Evolutionary conservation across 148 eudicot species (phyloP).

Genomic region (Rhododendron kiyosumense): DNA sequence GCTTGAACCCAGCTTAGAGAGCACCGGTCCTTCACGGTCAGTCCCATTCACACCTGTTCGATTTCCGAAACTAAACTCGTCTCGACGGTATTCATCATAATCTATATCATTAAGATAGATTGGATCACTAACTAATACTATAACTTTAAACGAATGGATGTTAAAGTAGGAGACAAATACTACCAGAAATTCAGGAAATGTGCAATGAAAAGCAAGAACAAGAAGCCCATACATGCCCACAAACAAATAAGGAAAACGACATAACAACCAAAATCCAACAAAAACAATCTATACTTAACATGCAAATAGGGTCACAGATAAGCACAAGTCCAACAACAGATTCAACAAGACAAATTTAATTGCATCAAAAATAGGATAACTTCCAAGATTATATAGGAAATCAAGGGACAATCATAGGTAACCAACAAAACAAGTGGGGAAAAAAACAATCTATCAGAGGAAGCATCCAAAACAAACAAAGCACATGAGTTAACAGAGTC

Average conservation of each 20-base stretch:
- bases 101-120: conserved; percentile 27
- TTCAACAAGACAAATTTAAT: conserved; percentile 17
- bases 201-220: neutral
- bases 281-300: neutral
- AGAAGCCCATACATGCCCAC: neutral
- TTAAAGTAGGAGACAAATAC: conserved; percentile 21
- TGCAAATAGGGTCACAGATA: neutral
- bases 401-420: conserved; percentile 1
- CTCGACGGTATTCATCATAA: conserved; percentile 74
- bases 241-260: neutral
- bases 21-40: conserved; percentile 53
- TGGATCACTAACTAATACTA: neutral
- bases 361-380: neutral
- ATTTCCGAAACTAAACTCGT: conserved; percentile 74
- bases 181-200: conserved; percentile 19
- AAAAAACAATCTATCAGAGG: neutral
- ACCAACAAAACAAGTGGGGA: neutral
- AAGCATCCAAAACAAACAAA: neutral
- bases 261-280: neutral
- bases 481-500: neutral
- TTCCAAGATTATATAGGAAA: neutral
- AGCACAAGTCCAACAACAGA: neutral
- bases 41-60: conserved; percentile 37
- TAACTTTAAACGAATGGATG: neutral
- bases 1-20: conserved; percentile 80